A percentile compares a stretch with the other conserved stretches of the same genome.
These are phyloP conservation scores for Neofusicoccum laricinum DNA, from an alignment of 2,329 filamentous ascomycete species.

Conservation along the genomic window DNA sequence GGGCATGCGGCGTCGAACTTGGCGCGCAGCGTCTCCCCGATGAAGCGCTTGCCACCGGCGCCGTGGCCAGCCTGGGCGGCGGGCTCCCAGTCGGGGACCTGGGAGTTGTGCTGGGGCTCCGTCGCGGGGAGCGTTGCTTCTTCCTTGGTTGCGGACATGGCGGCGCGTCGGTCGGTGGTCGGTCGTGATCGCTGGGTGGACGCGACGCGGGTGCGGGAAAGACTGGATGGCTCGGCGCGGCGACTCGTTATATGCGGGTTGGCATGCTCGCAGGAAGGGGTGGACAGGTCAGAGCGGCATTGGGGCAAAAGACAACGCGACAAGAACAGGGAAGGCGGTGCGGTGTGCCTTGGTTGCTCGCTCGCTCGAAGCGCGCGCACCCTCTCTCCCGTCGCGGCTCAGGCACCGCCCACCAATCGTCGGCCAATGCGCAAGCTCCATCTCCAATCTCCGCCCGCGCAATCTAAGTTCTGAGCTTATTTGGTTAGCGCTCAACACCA, in stretches of 20 bases:
- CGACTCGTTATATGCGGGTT: not conserved
- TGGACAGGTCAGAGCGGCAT: not conserved
- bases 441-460: not conserved
- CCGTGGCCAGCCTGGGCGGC: not conserved
- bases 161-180: not conserved
- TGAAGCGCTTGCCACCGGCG: not conserved
- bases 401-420: not conserved
- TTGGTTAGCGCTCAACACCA: not conserved
- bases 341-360: not conserved
- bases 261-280: not conserved
- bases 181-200: slow-evolving; percentile 3
- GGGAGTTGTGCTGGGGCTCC: not conserved
- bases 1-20: not conserved
- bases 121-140: not conserved
- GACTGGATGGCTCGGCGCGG: not conserved
- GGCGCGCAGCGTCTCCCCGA: not conserved
- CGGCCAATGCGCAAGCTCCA: not conserved
- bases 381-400: not conserved
- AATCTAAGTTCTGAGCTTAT: slow-evolving; percentile 10
- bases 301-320: not conserved
- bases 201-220: not conserved
- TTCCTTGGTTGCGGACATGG: slow-evolving; percentile 1
- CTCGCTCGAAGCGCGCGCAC: not conserved
- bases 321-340: not conserved
- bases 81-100: slow-evolving; percentile 15